Percentiles rank a stretch among this genome's conserved stretches.
Evolutionary conservation across 1,284 basidiomycete genomes (phyloP).

Genomic region (Laetiporus sulphureus): DNA sequence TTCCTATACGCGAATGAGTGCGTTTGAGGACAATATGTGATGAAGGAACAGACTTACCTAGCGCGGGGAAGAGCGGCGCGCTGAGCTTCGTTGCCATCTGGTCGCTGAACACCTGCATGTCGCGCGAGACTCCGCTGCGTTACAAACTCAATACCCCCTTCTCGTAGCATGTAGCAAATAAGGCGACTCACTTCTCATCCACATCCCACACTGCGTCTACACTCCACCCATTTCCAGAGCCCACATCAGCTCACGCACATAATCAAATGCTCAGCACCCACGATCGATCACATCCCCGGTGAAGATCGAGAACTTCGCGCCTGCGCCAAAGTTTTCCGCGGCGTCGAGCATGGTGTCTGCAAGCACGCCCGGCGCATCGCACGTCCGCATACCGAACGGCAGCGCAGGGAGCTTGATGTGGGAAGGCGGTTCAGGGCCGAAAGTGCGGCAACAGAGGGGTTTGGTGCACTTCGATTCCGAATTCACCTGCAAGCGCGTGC

Average conservation of each 20-base stretch:
- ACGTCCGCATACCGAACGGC: conserved; percentile 39
- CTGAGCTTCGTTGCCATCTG: conserved; percentile 34
- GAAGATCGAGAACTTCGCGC: conserved; percentile 46
- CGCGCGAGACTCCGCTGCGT: conserved; percentile 33
- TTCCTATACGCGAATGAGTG: conserved; percentile 28
- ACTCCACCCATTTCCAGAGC: background rate
- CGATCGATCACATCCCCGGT: conserved; percentile 60
- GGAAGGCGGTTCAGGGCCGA: conserved; percentile 31
- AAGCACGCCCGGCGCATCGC: conserved; percentile 41
- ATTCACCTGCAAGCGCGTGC: conserved; percentile 29
- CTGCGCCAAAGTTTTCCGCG: conserved; percentile 28
- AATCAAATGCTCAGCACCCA: conserved; percentile 16
- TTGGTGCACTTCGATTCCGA: conserved; percentile 50
- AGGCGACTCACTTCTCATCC: conserved; percentile 30
- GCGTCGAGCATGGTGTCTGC: conserved; percentile 46
- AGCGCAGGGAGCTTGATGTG: conserved; percentile 36
- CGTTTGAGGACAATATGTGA: background rate
- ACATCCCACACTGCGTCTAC: conserved; percentile 42
- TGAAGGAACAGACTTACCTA: conserved; percentile 29
- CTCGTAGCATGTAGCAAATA: no score
- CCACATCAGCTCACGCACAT: background rate
- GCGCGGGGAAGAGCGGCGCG: conserved; percentile 36
- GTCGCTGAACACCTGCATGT: conserved; percentile 36
- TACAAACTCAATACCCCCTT: no score
- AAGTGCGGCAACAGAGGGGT: conserved; percentile 52